These are phyloP conservation scores for Acanthamoeba triangularis DNA, from an alignment of 208 protist genomes.

Conservation along the genomic window DNA sequence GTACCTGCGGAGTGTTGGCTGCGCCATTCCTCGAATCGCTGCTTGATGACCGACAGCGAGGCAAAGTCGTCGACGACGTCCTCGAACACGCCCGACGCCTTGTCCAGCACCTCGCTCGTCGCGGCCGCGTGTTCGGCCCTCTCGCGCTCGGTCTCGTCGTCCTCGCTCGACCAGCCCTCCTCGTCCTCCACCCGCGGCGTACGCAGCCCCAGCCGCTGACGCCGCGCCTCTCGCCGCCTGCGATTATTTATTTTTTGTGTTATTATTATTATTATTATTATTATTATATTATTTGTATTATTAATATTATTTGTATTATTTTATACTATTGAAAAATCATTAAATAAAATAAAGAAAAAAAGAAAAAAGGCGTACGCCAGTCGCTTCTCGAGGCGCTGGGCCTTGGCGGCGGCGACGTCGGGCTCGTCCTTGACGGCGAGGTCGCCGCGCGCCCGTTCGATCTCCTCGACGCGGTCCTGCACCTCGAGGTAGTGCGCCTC, in stretches of 20 bases:
- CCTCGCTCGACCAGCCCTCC: conserved; percentile 73
- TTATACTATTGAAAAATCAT: not conserved
- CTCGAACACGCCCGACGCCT: not conserved
- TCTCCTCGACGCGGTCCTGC: conserved; percentile 55
- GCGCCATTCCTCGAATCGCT: conserved; percentile 40
- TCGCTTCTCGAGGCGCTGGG: not conserved
- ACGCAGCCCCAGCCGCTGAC: not conserved
- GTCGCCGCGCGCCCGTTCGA: conserved; percentile 17
- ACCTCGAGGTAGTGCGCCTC: conserved; percentile 23
- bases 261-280: not conserved
- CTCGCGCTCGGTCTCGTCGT: not conserved
- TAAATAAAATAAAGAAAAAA: not conserved
- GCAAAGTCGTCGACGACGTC: conserved; percentile 40
- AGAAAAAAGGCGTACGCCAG: not conserved
- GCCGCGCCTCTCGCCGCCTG: conserved; percentile 3
- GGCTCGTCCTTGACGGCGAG: conserved; percentile 10
- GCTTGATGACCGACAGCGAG: not conserved
- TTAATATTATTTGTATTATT: not conserved
- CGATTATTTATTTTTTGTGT: not conserved
- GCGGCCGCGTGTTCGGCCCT: not conserved
- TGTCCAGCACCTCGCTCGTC: not conserved
- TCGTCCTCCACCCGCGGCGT: conserved; percentile 53
- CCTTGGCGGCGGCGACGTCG: not conserved
- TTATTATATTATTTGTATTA: not conserved
- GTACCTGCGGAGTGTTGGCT: not conserved